Percentiles rank a stretch among this genome's conserved stretches.
These are phyloP conservation scores for Skeletonema tropicum DNA, from an alignment of 108 stramenopile genomes.

Conservation along the genomic window DNA sequence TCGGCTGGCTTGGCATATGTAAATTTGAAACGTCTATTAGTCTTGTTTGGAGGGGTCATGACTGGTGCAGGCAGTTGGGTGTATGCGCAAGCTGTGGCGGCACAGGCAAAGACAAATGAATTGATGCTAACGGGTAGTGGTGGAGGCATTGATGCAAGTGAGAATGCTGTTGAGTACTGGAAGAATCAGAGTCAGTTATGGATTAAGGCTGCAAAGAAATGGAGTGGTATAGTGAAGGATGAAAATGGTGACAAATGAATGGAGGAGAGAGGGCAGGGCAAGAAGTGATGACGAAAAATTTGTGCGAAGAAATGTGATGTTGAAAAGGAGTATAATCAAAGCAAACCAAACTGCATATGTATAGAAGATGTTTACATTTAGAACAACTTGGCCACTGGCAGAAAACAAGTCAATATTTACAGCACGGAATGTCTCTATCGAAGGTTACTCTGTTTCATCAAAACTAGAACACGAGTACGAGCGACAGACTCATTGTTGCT, in stretches of 20 bases:
- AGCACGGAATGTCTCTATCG: too few relatives aligned
- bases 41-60: conserved; percentile 13
- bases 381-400: too few relatives aligned
- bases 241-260: not conserved
- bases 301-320: too few relatives aligned
- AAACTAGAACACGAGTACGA: too few relatives aligned
- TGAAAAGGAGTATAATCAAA: too few relatives aligned
- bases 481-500: too few relatives aligned
- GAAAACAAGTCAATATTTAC: too few relatives aligned
- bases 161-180: not conserved
- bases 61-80: conserved; percentile 30
- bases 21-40: conserved; percentile 10
- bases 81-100: conserved; percentile 17
- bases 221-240: not conserved
- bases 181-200: conserved; percentile 5
- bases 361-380: too few relatives aligned
- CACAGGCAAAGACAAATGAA: conserved; percentile 9
- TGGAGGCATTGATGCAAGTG: not conserved
- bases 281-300: not conserved
- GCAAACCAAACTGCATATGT: too few relatives aligned
- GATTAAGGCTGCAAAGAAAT: not conserved
- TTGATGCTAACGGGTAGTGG: not conserved
- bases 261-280: not conserved
- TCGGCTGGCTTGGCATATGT: conserved; percentile 16
- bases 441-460: too few relatives aligned